phyloP scores from a whole-genome alignment of 192 early-diverging fungal genomes.

The Coemansia sp. region DNA sequence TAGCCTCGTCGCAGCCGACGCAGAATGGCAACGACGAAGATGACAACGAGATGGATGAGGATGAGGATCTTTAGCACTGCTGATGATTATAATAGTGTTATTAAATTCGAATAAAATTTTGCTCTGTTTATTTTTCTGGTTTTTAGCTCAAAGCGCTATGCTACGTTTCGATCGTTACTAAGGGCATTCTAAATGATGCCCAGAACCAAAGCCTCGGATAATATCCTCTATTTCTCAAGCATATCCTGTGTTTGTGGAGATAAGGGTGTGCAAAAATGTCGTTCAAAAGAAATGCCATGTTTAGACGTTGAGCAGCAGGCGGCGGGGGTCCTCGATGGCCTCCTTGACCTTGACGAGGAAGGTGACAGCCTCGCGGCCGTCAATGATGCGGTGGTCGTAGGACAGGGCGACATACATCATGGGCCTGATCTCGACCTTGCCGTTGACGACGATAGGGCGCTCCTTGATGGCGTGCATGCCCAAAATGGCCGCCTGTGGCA shows the following conservation, averaged over 20 bases:
- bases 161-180: too few relatives aligned
- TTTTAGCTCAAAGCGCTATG: too few relatives aligned
- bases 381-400: conserved; percentile 98
- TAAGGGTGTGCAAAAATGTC: neutral
- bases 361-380: conserved; percentile 97
- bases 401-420: conserved; percentile 99
- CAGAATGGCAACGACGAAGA: conserved; percentile 13
- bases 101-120: neutral
- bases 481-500: conserved; percentile 94
- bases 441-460: conserved; percentile 89
- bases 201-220: too few relatives aligned
- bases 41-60: conserved; percentile 14
- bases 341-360: conserved; percentile 98
- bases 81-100: neutral
- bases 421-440: conserved; percentile 85
- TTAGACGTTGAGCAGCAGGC: conserved; percentile 88
- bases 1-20: conserved; percentile 5
- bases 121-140: neutral
- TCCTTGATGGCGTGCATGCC: conserved; percentile 99
- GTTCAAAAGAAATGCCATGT: too few relatives aligned
- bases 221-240: neutral
- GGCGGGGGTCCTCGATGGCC: conserved; percentile 91
- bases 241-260: neutral
- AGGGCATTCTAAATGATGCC: too few relatives aligned
- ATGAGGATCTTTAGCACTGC: conserved; percentile 5